Base-by-base conservation (phyloP, 1,139 yeast genomes). In the Nakaseomyces uthaithaninus region DNA sequence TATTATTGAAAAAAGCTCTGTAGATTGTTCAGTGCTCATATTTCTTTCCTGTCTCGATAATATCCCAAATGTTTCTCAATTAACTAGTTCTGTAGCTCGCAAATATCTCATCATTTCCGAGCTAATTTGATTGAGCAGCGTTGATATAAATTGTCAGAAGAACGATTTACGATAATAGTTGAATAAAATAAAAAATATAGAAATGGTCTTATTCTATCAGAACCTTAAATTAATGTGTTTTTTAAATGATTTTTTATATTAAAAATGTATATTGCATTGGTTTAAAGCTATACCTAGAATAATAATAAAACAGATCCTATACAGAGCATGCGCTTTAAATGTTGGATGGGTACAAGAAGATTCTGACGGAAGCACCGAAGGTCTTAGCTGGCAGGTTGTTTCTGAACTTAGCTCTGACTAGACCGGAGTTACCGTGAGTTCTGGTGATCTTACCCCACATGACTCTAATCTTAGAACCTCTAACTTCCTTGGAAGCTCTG, bases 301-400 rank as follows among this genome's bases (percentile, higher is more conserved):
- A 37, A 31, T 37, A 37, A 37, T 37, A 37, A 37, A 37, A 37
- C 34, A 28, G 39, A 33, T 25, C 30, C 36, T 27, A 18, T 38
- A 24, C 35, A 31, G 33, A 28, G 35, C 35, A 31, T 31, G 35
- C 35, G 35, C 35, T 58, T 85, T 89, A 91, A 82, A 91, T 91
- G 94, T 83, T 89, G 63, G 97, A 91, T 75, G 98, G 98, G 86
- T 91, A 91, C 75, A 91, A 89, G 94, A 91, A 87, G 78, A 91
- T 81, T 80, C 98, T 86, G 71, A 91, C 97, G 59, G 95, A 83
- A 69, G 98, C 96, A 77, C 98, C 98, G 70, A 91, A 87, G 63
- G 97, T 86, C 85, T 89, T 87, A 64, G 98, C 89, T 72, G 98
- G 98, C 69, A 91, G 83, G 89, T 91, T 91, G 75, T 85, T 81